Evolutionary conservation across 1,139 yeast genomes (phyloP), one percentile per base, ranked within the genome.

Genomic region (Suhomyces panamericanus): DNA sequence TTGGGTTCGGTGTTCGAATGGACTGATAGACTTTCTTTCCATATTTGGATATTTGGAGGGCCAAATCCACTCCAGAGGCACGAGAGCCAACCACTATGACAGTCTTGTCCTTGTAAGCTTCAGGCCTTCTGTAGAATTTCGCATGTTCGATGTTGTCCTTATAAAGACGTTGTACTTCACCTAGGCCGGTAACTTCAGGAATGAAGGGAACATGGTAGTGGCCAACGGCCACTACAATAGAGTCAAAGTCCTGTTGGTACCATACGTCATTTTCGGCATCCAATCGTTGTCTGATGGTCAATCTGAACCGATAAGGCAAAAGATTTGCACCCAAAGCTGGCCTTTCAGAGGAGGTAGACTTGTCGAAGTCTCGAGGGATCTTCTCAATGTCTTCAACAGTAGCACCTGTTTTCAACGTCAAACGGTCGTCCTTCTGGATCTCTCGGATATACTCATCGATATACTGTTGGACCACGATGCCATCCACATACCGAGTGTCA

Each of bases 181-280:
- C 52, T 36, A 75, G 57, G 0, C 81, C 81, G 3, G 68, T 62
- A 4, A 75, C 70, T 11, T 58, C 52, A 2, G 85, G 85, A 32
- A 77, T 64, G 43, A 55, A 66, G 2, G 84, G 84, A 4, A 72
- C 70, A 20, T 75, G 72, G 55, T 77, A 80, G 54, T 80, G 84
- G 14, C 85, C 85, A 37, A 75, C 72, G 1, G 83, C 77, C 10
- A 78, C 62, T 4, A 79, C 70, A 4, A 79, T 69, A n/a, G 75
- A 73, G 57, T 79, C 83, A 52, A 70, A 80, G 16, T 59, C 59
- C 37, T 70, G 66, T 28, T 57, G 62, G 50, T 61, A 73, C 81
- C 77, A 77, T 11, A 51, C 52, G 8, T 46, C 58, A 2, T 32
- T 20, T 12, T 43, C 53, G 34, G 47, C 52, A 35, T 58, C 58